These are phyloP conservation scores for Persicaria tinctoria DNA, from an alignment of 148 eudicot genomes.

Conservation along the genomic window DNA sequence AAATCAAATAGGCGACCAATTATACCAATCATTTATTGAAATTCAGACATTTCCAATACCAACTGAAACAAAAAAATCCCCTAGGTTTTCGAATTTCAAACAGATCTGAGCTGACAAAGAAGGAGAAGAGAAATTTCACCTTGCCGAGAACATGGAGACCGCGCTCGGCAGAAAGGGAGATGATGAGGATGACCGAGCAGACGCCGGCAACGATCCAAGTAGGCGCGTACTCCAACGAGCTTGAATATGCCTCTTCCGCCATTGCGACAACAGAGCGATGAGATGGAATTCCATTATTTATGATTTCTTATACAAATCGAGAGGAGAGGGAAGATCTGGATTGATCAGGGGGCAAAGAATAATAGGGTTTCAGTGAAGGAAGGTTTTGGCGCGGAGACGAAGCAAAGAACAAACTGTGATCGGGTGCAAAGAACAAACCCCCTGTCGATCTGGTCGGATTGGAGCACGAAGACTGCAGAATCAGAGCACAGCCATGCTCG, in stretches of 20 bases:
- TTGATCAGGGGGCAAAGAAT: slow-evolving; percentile 8
- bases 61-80: no score
- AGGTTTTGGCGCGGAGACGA: neutral
- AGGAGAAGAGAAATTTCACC: slow-evolving; percentile 21
- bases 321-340: neutral
- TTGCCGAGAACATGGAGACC: slow-evolving; percentile 81
- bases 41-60: neutral
- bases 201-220: slow-evolving; percentile 82
- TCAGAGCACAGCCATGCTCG: no score
- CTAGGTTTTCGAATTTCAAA: no score
- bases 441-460: no score
- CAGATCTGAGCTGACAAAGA: neutral
- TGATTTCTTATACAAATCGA: slow-evolving; percentile 7
- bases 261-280: neutral
- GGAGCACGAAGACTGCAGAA: no score
- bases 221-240: slow-evolving; percentile 49
- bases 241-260: slow-evolving; percentile 29
- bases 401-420: slow-evolving; percentile 5
- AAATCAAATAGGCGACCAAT: neutral
- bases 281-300: neutral
- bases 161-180: slow-evolving; percentile 72
- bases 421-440: no score
- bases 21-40: no score
- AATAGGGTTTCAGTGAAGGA: neutral
- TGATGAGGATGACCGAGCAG: slow-evolving; percentile 53